Percentiles rank a stretch among this genome's conserved stretches.
These are phyloP conservation scores for Moelleriella libera DNA, from an alignment of 2,329 filamentous ascomycete species.

Conservation along the genomic window DNA sequence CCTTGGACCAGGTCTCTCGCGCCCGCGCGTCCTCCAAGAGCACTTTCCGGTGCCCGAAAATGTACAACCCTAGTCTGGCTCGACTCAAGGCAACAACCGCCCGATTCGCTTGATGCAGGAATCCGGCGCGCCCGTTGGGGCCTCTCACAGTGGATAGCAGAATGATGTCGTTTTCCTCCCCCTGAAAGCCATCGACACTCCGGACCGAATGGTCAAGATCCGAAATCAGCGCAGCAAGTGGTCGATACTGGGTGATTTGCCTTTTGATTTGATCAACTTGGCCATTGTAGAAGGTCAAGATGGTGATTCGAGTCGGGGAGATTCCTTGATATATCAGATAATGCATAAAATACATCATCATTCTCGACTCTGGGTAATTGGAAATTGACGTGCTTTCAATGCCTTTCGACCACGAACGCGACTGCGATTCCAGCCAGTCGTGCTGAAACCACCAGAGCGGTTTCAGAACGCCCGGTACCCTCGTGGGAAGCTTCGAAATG, in stretches of 20 bases:
- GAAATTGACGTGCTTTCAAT: slow-evolving; percentile 47
- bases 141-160: slow-evolving; percentile 70
- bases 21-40: slow-evolving; percentile 29
- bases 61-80: slow-evolving; percentile 65
- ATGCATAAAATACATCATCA: slow-evolving; percentile 58
- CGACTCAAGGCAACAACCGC: slow-evolving; percentile 49
- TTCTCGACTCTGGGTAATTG: slow-evolving; percentile 59
- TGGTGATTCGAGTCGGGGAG: slow-evolving; percentile 47
- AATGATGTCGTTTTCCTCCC: slow-evolving; percentile 78
- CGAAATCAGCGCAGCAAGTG: slow-evolving; percentile 10
- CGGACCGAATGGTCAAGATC: slow-evolving; percentile 41
- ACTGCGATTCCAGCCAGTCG: slow-evolving; percentile 25
- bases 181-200: slow-evolving; percentile 83
- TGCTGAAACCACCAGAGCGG: slow-evolving; percentile 30
- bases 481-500: slow-evolving; percentile 16
- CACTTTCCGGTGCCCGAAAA: slow-evolving; percentile 63
- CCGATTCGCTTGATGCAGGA: slow-evolving; percentile 49
- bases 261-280: slow-evolving; percentile 54
- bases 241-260: slow-evolving; percentile 21
- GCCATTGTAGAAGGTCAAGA: slow-evolving; percentile 80
- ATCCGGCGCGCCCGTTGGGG: slow-evolving; percentile 49
- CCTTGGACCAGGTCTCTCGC: slow-evolving; percentile 22
- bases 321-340: slow-evolving; percentile 52
- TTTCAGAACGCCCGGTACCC: slow-evolving; percentile 28
- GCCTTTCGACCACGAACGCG: slow-evolving; percentile 34